phyloP scores from a whole-genome alignment of 208 protist genomes.

The Leishmania turanica region DNA sequence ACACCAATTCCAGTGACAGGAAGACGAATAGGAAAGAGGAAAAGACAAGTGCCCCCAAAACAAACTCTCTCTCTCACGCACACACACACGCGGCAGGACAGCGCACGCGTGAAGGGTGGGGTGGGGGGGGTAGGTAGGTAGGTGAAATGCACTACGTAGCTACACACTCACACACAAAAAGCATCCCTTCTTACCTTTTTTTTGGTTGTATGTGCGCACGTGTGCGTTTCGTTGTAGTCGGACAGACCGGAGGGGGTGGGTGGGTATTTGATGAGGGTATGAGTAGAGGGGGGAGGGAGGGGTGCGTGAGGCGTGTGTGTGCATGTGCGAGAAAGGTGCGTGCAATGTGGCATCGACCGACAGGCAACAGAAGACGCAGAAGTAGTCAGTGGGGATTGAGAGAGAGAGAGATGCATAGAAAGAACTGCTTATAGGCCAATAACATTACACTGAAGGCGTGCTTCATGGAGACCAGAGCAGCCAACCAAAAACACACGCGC shows the following conservation, averaged over 20 bases:
- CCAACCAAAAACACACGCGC: not conserved
- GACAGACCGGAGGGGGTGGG: not conserved
- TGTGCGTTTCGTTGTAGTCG: not conserved
- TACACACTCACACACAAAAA: not conserved
- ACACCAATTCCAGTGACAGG: not conserved
- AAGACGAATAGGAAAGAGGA: conserved; percentile 9
- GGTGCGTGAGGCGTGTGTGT: not conserved
- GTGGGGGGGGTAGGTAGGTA: not conserved
- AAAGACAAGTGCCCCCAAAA: conserved; percentile 7
- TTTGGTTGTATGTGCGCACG: not conserved
- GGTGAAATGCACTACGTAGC: conserved; percentile 5
- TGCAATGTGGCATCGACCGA: not conserved
- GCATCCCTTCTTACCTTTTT: conserved; percentile 3
- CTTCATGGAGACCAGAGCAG: not conserved
- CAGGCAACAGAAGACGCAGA: not conserved
- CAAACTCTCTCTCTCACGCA: not conserved
- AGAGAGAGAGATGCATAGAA: not conserved
- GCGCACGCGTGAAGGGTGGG: not conserved
- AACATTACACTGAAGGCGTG: not conserved
- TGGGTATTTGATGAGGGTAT: not conserved
- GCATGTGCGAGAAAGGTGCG: not conserved
- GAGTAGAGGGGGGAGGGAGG: not conserved
- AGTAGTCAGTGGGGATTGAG: not conserved
- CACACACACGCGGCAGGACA: conserved; percentile 7
- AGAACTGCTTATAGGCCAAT: not conserved